phyloP scores from a whole-genome alignment of 2,329 filamentous ascomycete species.

The Botryosphaeria dothidea region DNA sequence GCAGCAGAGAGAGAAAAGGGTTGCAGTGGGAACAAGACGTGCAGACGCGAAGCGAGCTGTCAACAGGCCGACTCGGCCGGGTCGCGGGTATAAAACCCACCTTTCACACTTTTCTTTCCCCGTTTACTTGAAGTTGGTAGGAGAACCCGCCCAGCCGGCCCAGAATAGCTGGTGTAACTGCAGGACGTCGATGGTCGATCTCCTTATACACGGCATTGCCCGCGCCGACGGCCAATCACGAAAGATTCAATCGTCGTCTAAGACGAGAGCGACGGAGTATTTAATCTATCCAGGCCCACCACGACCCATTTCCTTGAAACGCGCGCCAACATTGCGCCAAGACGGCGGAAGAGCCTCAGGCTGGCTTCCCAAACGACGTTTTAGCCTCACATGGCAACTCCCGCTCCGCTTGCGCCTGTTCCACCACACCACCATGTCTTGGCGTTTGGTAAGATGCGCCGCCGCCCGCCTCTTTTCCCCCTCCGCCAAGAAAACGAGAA shows the following conservation, averaged over 20 bases:
- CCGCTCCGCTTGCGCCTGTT: neutral
- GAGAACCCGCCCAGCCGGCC: neutral
- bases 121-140: neutral
- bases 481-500: neutral
- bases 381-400: neutral
- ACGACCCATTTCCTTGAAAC: conserved; percentile 6
- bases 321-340: neutral
- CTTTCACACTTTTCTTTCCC: neutral
- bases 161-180: neutral
- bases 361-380: neutral
- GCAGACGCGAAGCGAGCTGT: neutral
- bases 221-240: neutral
- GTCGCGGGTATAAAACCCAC: neutral
- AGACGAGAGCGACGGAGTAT: neutral
- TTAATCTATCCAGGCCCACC: neutral
- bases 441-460: neutral
- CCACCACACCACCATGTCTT: conserved; percentile 1
- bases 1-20: neutral
- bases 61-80: neutral
- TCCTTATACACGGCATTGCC: neutral
- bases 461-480: no score
- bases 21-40: neutral
- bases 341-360: neutral
- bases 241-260: neutral
- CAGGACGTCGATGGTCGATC: neutral